Base-by-base conservation (phyloP, 768 basidiomycete species). In the Boletus huronensis region DNA sequence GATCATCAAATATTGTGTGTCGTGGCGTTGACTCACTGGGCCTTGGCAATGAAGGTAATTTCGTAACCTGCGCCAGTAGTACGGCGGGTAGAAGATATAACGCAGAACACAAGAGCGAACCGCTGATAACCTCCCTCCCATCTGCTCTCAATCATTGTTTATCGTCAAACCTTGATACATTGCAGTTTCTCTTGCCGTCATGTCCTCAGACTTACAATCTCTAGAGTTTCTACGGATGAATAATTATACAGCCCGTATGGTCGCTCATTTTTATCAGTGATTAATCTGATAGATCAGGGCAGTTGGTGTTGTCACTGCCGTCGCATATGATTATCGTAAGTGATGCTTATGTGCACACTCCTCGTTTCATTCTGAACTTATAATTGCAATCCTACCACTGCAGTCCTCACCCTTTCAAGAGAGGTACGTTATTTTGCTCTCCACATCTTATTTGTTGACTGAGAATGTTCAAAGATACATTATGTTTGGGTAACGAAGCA, bases 391-490 rank as follows among this genome's bases (percentile, higher is more conserved):
- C 23, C 31, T 10, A 4, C n/a, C 3, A 17, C n/a, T 32, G 5
- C 19, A 57, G 56, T 46, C n/a, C 56, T 57, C 34, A 54, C 31
- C 25, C 45, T 57, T 16, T 21, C 52, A 4, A 43, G 31, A n/a
- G 56, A 58, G 48, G 56, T 50, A 44, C 17, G 25, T 40, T 9
- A 19, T 23, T 13, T 35, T 17, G 5, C 8, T 16, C 13, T 31
- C 11, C 16, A 0, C 9, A 38, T 28, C 1, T 14, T 13, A 16
- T n/a, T 21, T 16, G 3, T 36, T 13, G 6, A 6, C 5, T 29
- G 26, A 36, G 13, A 32, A 32, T 32, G 13, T 32, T 13, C 31
- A 13, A 31, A 32, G 31, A 13, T 13, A 32, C 31, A 57, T 6
- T 45, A 49, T 21, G 5, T 59, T 40, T 59, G 58, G 58, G 58